A percentile compares a stretch with the other conserved stretches of the same genome.
Evolutionary conservation across 352 stramenopile species (phyloP).

Genomic region (Globisporangium lucens): DNA sequence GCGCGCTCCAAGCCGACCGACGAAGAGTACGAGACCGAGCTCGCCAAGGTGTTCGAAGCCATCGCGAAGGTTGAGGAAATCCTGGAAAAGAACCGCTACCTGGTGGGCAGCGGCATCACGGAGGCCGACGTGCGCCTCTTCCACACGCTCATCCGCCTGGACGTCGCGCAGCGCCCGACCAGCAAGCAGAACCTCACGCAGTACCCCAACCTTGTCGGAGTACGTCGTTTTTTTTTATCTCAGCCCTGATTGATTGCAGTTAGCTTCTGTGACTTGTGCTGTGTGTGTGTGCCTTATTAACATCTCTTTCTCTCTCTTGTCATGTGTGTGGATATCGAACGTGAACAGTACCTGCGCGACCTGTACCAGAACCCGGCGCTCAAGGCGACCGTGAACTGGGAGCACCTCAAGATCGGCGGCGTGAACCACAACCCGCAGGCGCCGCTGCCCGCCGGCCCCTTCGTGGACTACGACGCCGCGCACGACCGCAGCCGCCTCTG

Average conservation of each 20-base stretch:
- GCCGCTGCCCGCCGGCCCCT: constrained; percentile 45
- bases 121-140: constrained; percentile 32
- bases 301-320: not conserved
- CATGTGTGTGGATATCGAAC: not conserved
- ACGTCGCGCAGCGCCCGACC: constrained; percentile 21
- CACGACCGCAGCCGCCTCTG: constrained; percentile 22
- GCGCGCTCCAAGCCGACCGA: constrained; percentile 47
- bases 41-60: constrained; percentile 19
- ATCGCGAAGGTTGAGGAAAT: constrained; percentile 27
- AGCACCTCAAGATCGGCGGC: constrained; percentile 89
- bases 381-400: constrained; percentile 63
- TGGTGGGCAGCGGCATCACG: constrained; percentile 19
- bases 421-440: constrained; percentile 72
- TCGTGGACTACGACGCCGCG: constrained; percentile 18
- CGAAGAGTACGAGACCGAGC: constrained; percentile 46
- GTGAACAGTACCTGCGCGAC: constrained; percentile 14
- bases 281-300: not conserved
- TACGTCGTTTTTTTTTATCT: not conserved
- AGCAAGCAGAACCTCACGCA: constrained; percentile 43
- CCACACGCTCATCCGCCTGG: constrained; percentile 24
- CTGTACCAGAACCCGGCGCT: constrained; percentile 80
- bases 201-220: constrained; percentile 32
- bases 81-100: constrained; percentile 8
- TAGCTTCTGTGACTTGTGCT: not conserved
- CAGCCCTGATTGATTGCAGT: no score